Conservation (phyloP, 176 grass and related monocot genomes). For the Aegilops umbellulata region DNA sequence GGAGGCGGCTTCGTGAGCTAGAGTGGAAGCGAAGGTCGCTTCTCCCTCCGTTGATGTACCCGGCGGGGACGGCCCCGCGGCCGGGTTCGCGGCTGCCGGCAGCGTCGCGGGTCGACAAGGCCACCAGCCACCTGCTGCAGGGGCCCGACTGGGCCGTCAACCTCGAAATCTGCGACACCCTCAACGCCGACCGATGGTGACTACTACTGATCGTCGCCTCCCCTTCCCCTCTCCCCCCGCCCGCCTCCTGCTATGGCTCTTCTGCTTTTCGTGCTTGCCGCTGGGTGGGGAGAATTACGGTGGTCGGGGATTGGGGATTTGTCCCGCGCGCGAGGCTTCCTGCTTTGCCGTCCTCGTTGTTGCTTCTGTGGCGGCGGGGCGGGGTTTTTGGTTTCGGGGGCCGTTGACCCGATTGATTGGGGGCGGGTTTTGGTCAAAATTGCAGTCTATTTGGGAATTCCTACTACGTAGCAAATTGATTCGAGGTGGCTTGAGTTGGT, state of each 20-base stretch:
- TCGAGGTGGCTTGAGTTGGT: neutral
- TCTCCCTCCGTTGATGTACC: too few species aligned
- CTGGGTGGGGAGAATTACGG: neutral
- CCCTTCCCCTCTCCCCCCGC: too few species aligned
- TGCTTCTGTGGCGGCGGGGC: neutral
- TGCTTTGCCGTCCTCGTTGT: neutral
- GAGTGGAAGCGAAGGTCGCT: too few species aligned
- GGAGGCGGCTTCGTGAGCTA: neutral
- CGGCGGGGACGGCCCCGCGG: slow-evolving; percentile 8
- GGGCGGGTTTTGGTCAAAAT: neutral
- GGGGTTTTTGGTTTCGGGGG: neutral
- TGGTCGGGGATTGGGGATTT: neutral
- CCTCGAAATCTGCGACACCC: slow-evolving; percentile 88
- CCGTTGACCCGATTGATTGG: slow-evolving; percentile 30
- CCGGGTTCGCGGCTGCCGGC: slow-evolving; percentile 38
- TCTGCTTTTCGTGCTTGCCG: neutral
- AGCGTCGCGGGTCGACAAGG: slow-evolving; percentile 80
- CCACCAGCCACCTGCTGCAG: slow-evolving; percentile 85
- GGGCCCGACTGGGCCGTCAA: slow-evolving; percentile 95
- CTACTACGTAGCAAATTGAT: neutral
- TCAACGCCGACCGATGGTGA: slow-evolving; percentile 86
- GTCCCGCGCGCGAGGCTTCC: neutral
- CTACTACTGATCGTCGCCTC: too few species aligned
- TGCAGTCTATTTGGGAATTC: neutral
- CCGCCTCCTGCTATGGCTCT: neutral